Percentiles rank a stretch among this genome's conserved stretches.
Evolutionary conservation across 306 rosid species (phyloP).

Genomic region (Trifolium subterraneum): DNA sequence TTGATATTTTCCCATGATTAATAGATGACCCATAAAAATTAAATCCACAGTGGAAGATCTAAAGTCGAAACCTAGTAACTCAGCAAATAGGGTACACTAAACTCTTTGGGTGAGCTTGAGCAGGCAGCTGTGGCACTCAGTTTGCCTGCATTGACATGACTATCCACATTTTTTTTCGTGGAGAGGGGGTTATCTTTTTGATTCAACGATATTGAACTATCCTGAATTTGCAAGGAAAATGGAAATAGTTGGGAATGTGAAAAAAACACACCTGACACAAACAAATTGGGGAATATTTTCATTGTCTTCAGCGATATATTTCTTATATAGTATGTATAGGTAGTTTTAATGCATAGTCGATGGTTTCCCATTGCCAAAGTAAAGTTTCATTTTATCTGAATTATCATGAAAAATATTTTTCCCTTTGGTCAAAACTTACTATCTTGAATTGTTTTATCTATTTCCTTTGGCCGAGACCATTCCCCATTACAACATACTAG

Average conservation of each 20-base stretch:
- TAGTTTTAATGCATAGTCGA: constrained; percentile 8
- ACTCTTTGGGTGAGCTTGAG: constrained; percentile 27
- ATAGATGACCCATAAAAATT: neutral
- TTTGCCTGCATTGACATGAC: constrained; percentile 28
- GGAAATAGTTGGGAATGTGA: constrained; percentile 16
- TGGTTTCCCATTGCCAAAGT: constrained; percentile 31
- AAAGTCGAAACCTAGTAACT: constrained; percentile 16
- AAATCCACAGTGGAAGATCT: constrained; percentile 21
- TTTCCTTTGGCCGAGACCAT: constrained; percentile 15
- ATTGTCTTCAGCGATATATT: constrained; percentile 3
- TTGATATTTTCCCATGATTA: constrained; percentile 8
- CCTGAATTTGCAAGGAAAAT: constrained; percentile 13
- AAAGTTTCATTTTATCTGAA: constrained; percentile 34
- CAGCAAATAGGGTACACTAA: constrained; percentile 1
- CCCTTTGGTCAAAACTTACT: constrained; percentile 17
- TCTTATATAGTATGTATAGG: constrained; percentile 16
- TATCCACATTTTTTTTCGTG: neutral
- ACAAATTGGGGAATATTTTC: constrained; percentile 10
- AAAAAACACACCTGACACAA: constrained; percentile 13
- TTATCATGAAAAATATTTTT: constrained; percentile 17
- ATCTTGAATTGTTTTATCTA: constrained; percentile 16
- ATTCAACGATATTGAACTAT: constrained; percentile 7
- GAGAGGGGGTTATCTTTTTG: constrained; percentile 21
- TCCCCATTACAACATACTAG: constrained; percentile 13
- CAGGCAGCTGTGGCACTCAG: neutral